Base-by-base conservation (phyloP, 2,329 filamentous ascomycete genomes). In the Colletotrichum sojae region DNA sequence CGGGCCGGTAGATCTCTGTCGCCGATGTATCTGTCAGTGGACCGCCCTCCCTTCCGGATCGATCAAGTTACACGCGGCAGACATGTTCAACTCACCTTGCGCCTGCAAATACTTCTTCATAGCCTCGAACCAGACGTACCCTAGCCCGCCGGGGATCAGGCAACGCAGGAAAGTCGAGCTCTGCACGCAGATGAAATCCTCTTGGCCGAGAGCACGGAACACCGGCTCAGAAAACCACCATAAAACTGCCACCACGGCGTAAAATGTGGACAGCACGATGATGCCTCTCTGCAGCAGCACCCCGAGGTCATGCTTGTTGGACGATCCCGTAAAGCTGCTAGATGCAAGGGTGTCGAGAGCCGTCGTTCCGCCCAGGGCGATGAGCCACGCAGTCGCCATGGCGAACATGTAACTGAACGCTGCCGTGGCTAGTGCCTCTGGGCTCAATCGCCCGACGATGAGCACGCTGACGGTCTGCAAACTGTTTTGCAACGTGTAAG, bases 361-460 rank as follows among this genome's bases (percentile, higher is more conserved):
- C 1, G 93, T 97, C 0, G 93, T 95, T 8, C 94, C 94, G 31
- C 94, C 94, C 4, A 97, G 86, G 0, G 91, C 94, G 68, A 97
- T 92, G 45, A 97, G 86, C 94, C 94, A 97, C 0, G 91, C 94
- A 1, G 93, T 94, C 22, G 92, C 90, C 92, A 95, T 94, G 63
- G 94, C 94, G 74, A 97, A 97, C 94, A 97, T 97, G 83, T 96
- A 95, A 2, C 92, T 93, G 75, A 97, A 97, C 0, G 94, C 94
- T 1, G 93, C 91, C 0, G 92, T 93, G 0, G 94, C 93, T 6
- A 97, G 83, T 2, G 94, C 90, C 78, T 96, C 92, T 1, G 94
- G 91, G 0, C 92, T 95, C 0, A 94, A 83, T 3, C 93, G 90
- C 10, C 94, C 94, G 3, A 94, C 93, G 45, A 97, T 90, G 53